A percentile compares a stretch with the other conserved stretches of the same genome.
phyloP scores from a whole-genome alignment of 495 filamentous ascomycete genomes.

The Xylaria telfairii region DNA sequence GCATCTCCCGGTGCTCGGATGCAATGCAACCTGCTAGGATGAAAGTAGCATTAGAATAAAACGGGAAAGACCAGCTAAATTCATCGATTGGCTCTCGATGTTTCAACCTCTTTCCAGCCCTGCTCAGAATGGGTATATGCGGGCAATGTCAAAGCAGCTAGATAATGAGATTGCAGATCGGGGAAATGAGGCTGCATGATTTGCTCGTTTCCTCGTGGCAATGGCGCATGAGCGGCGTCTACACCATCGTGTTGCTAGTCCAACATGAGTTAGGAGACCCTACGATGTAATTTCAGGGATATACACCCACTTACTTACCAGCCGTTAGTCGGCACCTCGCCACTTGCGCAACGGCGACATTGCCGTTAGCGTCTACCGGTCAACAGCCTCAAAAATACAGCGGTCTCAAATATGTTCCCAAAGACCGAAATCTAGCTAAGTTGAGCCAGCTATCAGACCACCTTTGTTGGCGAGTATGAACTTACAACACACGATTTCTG shows the following conservation, averaged over 20 bases:
- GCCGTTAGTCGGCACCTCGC: background rate
- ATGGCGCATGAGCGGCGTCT: constrained; percentile 10
- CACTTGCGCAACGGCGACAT: background rate
- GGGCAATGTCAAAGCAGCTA: constrained; percentile 2
- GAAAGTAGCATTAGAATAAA: constrained; percentile 13
- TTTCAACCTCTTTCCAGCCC: constrained; percentile 2
- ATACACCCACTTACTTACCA: background rate
- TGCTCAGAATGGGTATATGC: constrained; percentile 14
- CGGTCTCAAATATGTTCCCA: background rate
- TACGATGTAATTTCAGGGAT: constrained; percentile 21
- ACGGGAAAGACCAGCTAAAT: constrained; percentile 7
- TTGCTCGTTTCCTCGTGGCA: constrained; percentile 19
- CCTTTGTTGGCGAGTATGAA: background rate
- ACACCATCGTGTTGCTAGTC: constrained; percentile 19
- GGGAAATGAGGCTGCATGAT: constrained; percentile 23
- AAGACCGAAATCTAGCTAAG: background rate
- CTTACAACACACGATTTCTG: background rate
- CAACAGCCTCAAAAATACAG: no score
- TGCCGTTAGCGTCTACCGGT: constrained; percentile 14
- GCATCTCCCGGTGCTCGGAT: constrained; percentile 21
- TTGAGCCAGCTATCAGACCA: background rate
- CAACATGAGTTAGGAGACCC: constrained; percentile 13
- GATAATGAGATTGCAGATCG: constrained; percentile 16
- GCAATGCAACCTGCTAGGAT: constrained; percentile 26
- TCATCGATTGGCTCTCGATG: constrained; percentile 20